Conservation (phyloP, 331 rosid species). For the Malus hybrid region DNA sequence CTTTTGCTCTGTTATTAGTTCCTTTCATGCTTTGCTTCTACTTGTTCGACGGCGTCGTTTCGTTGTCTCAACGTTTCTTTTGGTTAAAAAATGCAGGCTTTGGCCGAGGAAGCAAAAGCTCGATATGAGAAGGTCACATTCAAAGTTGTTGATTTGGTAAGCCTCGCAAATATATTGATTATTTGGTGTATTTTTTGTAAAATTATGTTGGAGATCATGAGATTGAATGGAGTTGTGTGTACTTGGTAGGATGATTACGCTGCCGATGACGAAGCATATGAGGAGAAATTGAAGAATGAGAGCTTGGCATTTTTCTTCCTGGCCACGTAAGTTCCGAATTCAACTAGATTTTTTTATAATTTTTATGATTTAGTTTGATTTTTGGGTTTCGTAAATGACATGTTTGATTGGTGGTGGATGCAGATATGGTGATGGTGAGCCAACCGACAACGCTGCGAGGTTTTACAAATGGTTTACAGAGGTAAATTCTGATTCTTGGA, state of each 20-base stretch:
- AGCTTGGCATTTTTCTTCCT: constrained; percentile 61
- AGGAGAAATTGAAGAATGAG: constrained; percentile 71
- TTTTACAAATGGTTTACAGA: constrained; percentile 93
- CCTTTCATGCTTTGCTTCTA: not conserved
- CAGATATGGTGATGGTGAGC: constrained; percentile 99
- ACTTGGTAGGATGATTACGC: constrained; percentile 74
- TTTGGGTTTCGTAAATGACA: not conserved
- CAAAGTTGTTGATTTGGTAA: constrained; percentile 84
- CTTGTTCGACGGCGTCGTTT: not conserved
- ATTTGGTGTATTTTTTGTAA: not conserved
- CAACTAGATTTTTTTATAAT: not conserved
- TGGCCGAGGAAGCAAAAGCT: constrained; percentile 82
- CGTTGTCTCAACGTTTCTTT: not conserved
- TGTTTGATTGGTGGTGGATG: constrained; percentile 22
- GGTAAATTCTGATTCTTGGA: constrained; percentile 26
- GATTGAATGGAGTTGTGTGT: constrained; percentile 6
- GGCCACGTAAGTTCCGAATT: constrained; percentile 73
- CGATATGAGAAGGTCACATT: constrained; percentile 79
- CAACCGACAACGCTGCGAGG: constrained; percentile 93
- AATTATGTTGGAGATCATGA: not conserved
- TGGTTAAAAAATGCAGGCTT: constrained; percentile 39
- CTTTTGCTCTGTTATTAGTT: not conserved
- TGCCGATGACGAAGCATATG: constrained; percentile 71
- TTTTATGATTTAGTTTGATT: not conserved
- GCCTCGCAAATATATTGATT: not conserved